phyloP scores from a whole-genome alignment of 1,139 yeast genomes.

The Nadsonia starkeyi-henricii region DNA sequence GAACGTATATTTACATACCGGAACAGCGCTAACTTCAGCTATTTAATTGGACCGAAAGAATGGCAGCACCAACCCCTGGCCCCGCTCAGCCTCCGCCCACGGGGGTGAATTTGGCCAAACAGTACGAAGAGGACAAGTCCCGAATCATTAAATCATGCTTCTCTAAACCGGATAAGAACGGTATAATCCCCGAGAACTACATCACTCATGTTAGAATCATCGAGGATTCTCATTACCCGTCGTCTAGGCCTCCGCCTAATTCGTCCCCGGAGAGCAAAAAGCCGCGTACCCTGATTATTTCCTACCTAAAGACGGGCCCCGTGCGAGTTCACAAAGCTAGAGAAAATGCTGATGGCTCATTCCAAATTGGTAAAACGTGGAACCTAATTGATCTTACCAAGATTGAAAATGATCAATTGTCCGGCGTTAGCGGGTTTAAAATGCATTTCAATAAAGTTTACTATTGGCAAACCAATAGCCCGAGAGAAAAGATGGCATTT shows the following conservation, averaged over 20 bases:
- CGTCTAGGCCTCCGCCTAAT: conserved; percentile 17
- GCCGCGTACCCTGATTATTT: conserved; percentile 28
- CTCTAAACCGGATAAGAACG: conserved; percentile 22
- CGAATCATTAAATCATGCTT: conserved; percentile 33
- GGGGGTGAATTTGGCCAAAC: conserved; percentile 29
- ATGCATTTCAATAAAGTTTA: conserved; percentile 62
- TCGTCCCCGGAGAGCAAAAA: conserved; percentile 17
- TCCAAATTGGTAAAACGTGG: conserved; percentile 94
- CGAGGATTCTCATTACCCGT: conserved; percentile 18
- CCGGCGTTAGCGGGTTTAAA: conserved; percentile 27
- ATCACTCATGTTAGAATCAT: conserved; percentile 44
- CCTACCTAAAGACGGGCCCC: conserved; percentile 44
- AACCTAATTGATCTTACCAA: conserved; percentile 54
- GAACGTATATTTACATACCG: too few relatives aligned
- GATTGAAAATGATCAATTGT: conserved; percentile 41
- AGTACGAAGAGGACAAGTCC: conserved; percentile 36
- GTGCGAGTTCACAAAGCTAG: conserved; percentile 78
- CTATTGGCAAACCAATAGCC: conserved; percentile 70
- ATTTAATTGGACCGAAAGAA: background rate
- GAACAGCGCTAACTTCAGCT: background rate
- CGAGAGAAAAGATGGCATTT: conserved; percentile 55
- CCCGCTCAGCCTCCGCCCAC: background rate
- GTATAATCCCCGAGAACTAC: conserved; percentile 30
- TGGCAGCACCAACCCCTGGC: background rate
- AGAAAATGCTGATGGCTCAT: conserved; percentile 54